Evolutionary conservation across 2,329 filamentous ascomycete genomes (phyloP).

Genomic region (Thelonectria rubi): DNA sequence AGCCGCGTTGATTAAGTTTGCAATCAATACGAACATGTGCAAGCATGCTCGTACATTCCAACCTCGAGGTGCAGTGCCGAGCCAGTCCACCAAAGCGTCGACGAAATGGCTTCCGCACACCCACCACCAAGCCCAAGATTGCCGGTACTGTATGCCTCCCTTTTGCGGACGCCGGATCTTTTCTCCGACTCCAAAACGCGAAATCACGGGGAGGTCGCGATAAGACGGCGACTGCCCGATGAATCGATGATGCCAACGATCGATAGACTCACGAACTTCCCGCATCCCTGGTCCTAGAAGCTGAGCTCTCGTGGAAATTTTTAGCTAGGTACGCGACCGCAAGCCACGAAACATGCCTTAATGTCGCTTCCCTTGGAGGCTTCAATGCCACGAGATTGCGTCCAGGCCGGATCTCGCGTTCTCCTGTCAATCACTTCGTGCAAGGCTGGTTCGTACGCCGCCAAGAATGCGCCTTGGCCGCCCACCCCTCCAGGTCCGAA

Average conservation of each 20-base stretch:
- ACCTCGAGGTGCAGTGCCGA: too few species aligned
- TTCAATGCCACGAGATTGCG: background rate
- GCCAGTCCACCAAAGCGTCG: too few species aligned
- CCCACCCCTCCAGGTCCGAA: background rate
- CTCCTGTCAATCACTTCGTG: conserved; percentile 18
- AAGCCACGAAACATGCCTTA: background rate
- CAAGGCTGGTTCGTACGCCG: conserved; percentile 8
- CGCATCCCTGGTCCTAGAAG: background rate
- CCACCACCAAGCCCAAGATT: too few species aligned
- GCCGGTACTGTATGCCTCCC: too few species aligned
- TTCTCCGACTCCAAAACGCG: background rate
- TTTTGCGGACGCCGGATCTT: background rate
- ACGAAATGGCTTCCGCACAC: too few species aligned
- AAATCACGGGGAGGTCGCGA: background rate
- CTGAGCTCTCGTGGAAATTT: background rate
- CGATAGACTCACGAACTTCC: conserved; percentile 1
- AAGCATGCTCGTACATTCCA: background rate
- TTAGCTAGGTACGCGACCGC: background rate
- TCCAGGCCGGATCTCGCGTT: background rate
- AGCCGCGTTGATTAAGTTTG: background rate
- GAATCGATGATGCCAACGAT: conserved; percentile 13
- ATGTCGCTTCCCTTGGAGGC: background rate
- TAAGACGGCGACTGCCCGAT: background rate
- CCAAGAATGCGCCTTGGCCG: conserved; percentile 1
- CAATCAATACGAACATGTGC: background rate